Evolutionary conservation across 257 asterid species (phyloP).

Genomic region (Haberlea rhodopensis): DNA sequence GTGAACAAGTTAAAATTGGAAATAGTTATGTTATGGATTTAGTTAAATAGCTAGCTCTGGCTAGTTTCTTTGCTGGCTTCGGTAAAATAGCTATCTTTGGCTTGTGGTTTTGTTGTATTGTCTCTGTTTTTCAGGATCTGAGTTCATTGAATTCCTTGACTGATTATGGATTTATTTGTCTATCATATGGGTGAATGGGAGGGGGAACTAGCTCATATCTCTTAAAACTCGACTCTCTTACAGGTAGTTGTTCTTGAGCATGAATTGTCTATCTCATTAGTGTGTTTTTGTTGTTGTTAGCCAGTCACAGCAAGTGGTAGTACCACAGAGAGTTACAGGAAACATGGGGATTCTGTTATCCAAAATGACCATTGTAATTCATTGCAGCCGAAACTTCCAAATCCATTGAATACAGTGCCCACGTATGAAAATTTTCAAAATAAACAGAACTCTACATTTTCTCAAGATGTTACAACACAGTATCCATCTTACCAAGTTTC

Average conservation of each 20-base stretch:
- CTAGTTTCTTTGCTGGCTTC: too few species aligned
- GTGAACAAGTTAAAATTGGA: neutral
- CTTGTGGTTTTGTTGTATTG: neutral
- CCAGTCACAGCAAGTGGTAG: conserved; percentile 55
- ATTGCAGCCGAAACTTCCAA: conserved; percentile 50
- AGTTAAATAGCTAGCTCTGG: too few species aligned
- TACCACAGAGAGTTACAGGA: conserved; percentile 66
- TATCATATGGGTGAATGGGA: neutral
- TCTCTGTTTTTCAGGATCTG: neutral
- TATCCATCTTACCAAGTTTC: conserved; percentile 58
- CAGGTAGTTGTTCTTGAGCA: neutral
- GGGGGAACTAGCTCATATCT: neutral
- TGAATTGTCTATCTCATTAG: conserved; percentile 13
- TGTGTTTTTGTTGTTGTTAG: conserved; percentile 55
- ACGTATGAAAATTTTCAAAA: conserved; percentile 45
- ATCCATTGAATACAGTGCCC: conserved; percentile 42
- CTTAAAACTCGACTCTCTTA: neutral
- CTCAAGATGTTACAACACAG: conserved; percentile 45
- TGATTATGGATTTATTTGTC: neutral
- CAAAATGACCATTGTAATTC: conserved; percentile 52
- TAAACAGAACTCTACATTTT: conserved; percentile 49
- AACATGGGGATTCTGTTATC: conserved; percentile 50
- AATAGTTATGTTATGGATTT: neutral
- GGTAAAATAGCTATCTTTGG: neutral
- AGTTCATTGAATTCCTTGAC: neutral